These are phyloP conservation scores for Cinnamomum chago DNA, from an alignment of 164 flowering plant genomes.

Conservation along the genomic window DNA sequence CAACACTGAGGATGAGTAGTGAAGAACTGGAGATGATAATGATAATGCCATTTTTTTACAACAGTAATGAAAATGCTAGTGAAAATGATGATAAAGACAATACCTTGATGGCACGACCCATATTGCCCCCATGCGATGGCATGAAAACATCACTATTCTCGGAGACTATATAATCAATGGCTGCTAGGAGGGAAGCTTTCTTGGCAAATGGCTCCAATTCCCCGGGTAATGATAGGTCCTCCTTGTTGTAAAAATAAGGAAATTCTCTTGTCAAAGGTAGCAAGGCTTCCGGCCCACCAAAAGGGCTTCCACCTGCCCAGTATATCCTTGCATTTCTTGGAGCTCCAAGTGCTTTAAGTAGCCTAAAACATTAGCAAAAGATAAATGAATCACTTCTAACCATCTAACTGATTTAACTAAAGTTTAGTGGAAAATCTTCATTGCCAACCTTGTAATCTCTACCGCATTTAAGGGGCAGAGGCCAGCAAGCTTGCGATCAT, in stretches of 20 bases:
- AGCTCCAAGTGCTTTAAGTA: constrained; percentile 95
- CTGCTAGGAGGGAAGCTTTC: constrained; percentile 83
- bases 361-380: constrained; percentile 30
- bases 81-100: background rate
- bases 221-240: constrained; percentile 78
- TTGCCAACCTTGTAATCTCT: constrained; percentile 71
- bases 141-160: constrained; percentile 88
- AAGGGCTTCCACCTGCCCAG: constrained; percentile 92
- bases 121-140: constrained; percentile 99
- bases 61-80: background rate
- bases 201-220: constrained; percentile 74
- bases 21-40: too few species aligned
- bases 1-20: too few species aligned
- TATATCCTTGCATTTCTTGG: constrained; percentile 71
- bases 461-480: constrained; percentile 91
- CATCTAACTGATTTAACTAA: background rate
- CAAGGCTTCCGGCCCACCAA: constrained; percentile 85
- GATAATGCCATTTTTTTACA: too few species aligned
- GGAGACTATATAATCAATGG: constrained; percentile 79
- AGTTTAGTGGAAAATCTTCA: background rate
- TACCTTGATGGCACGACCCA: constrained; percentile 98
- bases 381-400: background rate
- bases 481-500: constrained; percentile 89
- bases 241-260: constrained; percentile 81
- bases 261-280: constrained; percentile 63